Evolutionary conservation across 2,329 filamentous ascomycete genomes (phyloP).

Genomic region (Colletotrichum liriopes): DNA sequence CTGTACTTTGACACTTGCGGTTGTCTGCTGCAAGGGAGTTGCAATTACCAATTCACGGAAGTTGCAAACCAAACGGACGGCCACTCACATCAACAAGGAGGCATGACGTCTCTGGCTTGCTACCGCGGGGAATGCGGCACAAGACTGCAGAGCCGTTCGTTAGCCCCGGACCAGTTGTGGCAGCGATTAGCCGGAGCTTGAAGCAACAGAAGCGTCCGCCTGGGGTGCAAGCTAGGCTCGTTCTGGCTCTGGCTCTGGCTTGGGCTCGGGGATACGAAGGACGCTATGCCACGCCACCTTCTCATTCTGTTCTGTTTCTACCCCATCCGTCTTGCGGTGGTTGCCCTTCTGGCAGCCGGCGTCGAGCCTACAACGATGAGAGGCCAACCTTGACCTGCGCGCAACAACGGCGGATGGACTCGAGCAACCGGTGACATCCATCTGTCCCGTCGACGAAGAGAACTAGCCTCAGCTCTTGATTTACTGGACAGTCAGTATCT

Average conservation of each 20-base stretch:
- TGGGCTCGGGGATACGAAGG: conserved; percentile 22
- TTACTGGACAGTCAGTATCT: not conserved
- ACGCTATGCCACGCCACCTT: conserved; percentile 23
- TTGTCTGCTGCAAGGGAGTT: conserved; percentile 2
- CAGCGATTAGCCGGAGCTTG: conserved; percentile 24
- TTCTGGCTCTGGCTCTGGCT: not conserved
- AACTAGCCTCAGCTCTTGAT: too few relatives aligned
- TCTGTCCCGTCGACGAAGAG: not conserved
- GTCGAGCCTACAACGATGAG: not conserved
- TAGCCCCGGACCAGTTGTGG: conserved; percentile 19
- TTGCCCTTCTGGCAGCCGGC: conserved; percentile 1
- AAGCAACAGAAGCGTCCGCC: conserved; percentile 22
- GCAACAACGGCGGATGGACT: not conserved
- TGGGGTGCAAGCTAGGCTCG: not conserved
- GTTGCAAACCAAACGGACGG: not conserved
- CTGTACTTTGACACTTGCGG: conserved; percentile 6
- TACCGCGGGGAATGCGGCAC: conserved; percentile 16
- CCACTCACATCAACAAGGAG: not conserved
- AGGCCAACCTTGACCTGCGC: not conserved
- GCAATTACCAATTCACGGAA: not conserved
- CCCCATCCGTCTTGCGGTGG: conserved; percentile 1
- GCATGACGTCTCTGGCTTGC: conserved; percentile 26
- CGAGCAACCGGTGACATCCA: not conserved
- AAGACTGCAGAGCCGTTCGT: conserved; percentile 3
- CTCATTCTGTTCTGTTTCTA: conserved; percentile 18